A percentile compares a stretch with the other conserved stretches of the same genome.
Evolutionary conservation across 2,329 filamentous ascomycete species (phyloP).

Genomic region (Cyphellophora europaea): DNA sequence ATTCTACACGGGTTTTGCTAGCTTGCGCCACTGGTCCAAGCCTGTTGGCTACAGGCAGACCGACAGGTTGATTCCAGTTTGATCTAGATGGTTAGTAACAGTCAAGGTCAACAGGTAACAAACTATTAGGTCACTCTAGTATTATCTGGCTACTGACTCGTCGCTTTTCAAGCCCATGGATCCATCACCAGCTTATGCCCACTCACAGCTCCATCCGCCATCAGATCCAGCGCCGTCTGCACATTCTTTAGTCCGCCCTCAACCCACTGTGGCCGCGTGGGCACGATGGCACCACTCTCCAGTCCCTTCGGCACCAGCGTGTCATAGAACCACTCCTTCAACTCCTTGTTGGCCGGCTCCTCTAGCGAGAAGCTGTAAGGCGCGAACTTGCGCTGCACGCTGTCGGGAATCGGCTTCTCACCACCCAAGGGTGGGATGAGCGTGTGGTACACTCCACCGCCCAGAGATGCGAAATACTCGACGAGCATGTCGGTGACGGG

Average conservation of each 20-base stretch:
- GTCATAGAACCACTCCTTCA: slow-evolving; percentile 8
- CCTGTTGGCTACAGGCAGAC: too few species aligned
- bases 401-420: slow-evolving; percentile 6
- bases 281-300: slow-evolving; percentile 3
- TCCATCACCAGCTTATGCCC: slow-evolving; percentile 34
- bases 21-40: too few species aligned
- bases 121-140: too few species aligned
- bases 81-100: too few species aligned
- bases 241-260: slow-evolving; percentile 34
- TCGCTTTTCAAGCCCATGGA: slow-evolving; percentile 5
- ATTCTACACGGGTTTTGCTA: too few species aligned
- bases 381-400: slow-evolving; percentile 5
- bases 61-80: too few species aligned
- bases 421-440: neutral
- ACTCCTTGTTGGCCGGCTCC: slow-evolving; percentile 5
- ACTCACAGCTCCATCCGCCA: slow-evolving; percentile 35
- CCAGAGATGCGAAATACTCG: slow-evolving; percentile 2
- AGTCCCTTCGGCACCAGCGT: slow-evolving; percentile 10
- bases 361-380: slow-evolving; percentile 8
- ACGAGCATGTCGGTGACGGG: slow-evolving; percentile 4
- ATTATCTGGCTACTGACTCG: too few species aligned
- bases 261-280: slow-evolving; percentile 12
- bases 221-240: slow-evolving; percentile 31
- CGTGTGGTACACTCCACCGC: slow-evolving; percentile 6
- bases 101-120: too few species aligned